phyloP scores from a whole-genome alignment of 2,329 filamentous ascomycete genomes.

The Chaetothyriales sp. region DNA sequence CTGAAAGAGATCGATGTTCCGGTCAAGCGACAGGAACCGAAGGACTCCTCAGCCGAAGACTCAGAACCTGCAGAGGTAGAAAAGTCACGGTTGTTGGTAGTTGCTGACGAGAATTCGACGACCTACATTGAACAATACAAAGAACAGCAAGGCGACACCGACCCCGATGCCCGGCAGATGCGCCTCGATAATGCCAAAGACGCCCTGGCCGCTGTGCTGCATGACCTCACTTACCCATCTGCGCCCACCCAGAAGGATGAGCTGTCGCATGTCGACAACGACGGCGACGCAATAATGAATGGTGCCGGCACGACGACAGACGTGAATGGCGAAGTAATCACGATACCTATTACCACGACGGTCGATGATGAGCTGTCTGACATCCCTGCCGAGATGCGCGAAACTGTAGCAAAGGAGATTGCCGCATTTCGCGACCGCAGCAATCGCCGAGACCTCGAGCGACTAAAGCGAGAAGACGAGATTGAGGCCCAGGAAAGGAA shows the following conservation, averaged over 20 bases:
- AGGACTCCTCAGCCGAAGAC: constrained; percentile 23
- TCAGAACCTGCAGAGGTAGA: constrained; percentile 23
- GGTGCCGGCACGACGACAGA: constrained; percentile 37
- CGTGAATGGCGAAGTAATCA: constrained; percentile 52
- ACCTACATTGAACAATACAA: constrained; percentile 78
- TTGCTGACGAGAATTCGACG: constrained; percentile 66
- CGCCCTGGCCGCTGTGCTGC: constrained; percentile 52
- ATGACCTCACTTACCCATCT: constrained; percentile 56
- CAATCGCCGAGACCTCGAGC: constrained; percentile 73
- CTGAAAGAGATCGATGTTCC: constrained; percentile 72
- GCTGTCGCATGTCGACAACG: constrained; percentile 39
- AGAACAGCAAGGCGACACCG: constrained; percentile 48
- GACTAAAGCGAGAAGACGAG: constrained; percentile 76
- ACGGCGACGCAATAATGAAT: constrained; percentile 53
- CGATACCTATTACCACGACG: constrained; percentile 54
- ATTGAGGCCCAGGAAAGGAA: constrained; percentile 73
- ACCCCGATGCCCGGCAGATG: constrained; percentile 46
- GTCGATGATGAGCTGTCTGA: constrained; percentile 89
- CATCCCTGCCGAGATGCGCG: constrained; percentile 90
- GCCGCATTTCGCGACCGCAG: constrained; percentile 86
- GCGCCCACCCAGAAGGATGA: constrained; percentile 31
- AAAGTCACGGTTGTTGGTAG: constrained; percentile 54
- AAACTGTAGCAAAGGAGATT: constrained; percentile 87
- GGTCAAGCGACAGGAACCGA: constrained; percentile 51
- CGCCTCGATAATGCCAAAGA: constrained; percentile 54